These are phyloP conservation scores for Scenedesmus sp. DNA, from an alignment of 163 green algal genomes.

Conservation along the genomic window DNA sequence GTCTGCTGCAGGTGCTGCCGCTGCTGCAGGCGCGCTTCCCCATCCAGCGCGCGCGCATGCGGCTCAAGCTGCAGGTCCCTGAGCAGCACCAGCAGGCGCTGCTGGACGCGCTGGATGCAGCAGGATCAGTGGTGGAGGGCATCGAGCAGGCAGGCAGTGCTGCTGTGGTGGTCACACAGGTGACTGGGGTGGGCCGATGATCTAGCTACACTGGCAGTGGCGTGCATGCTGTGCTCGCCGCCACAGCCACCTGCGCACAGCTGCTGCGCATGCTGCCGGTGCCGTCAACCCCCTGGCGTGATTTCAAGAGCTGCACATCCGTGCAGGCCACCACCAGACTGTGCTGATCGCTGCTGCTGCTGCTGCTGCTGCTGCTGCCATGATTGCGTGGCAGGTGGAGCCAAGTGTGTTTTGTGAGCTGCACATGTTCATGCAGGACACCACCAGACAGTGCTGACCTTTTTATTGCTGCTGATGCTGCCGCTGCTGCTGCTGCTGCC, in stretches of 20 bases:
- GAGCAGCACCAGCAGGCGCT: constrained; percentile 64
- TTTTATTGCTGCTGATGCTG: background rate
- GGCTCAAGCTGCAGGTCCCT: constrained; percentile 82
- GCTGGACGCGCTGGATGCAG: constrained; percentile 60
- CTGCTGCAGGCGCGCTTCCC: constrained; percentile 87
- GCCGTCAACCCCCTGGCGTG: too few species aligned
- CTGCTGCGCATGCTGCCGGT: too few species aligned
- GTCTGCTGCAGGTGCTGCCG: constrained; percentile 77
- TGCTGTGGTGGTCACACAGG: constrained; percentile 18
- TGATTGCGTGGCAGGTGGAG: background rate
- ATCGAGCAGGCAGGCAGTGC: background rate
- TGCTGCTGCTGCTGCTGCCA: background rate
- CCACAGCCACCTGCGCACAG: background rate
- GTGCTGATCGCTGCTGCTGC: background rate
- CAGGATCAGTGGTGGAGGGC: constrained; percentile 22
- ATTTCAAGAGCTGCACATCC: too few species aligned
- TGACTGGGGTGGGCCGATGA: background rate
- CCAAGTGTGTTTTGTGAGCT: background rate
- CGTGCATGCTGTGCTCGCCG: background rate
- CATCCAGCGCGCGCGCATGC: constrained; percentile 96
- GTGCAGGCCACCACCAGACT: too few species aligned
- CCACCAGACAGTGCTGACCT: background rate
- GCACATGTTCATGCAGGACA: background rate
- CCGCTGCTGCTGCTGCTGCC: background rate
- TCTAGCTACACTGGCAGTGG: background rate